These are phyloP conservation scores for Phytophthora quininea DNA, from an alignment of 352 stramenopile genomes.

Conservation along the genomic window DNA sequence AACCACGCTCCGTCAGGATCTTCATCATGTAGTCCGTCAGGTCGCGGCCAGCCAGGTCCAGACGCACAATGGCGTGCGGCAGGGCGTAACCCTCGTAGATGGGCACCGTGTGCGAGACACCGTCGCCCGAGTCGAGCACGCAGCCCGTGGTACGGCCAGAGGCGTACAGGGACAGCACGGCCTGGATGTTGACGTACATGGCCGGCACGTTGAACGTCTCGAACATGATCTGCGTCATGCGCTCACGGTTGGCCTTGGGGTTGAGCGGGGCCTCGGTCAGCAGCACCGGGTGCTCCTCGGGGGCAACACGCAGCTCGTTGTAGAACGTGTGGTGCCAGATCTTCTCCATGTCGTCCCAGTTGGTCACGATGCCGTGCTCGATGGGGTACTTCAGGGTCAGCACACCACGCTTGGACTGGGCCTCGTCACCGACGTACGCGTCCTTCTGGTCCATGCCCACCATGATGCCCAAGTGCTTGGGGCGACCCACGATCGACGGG, in stretches of 20 bases:
- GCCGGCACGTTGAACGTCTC: constrained; percentile 95
- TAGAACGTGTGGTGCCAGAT: constrained; percentile 99
- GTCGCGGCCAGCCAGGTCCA: constrained; percentile 94
- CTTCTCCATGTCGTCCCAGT: constrained; percentile 99
- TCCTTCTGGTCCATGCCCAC: constrained; percentile 97
- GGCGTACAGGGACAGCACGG: constrained; percentile 95
- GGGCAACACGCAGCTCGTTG: constrained; percentile 95
- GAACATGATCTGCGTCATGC: constrained; percentile 97
- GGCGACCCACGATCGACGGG: constrained; percentile 95
- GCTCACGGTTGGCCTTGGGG: constrained; percentile 92
- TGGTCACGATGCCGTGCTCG: constrained; percentile 99
- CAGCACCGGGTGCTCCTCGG: constrained; percentile 97
- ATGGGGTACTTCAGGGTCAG: constrained; percentile 97
- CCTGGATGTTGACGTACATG: constrained; percentile 95
- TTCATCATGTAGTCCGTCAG: constrained; percentile 98
- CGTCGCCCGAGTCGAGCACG: constrained; percentile 94
- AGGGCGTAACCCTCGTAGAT: constrained; percentile 98
- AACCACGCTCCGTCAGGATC: constrained; percentile 94
- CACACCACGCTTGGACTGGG: constrained; percentile 93
- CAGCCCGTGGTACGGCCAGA: constrained; percentile 95
- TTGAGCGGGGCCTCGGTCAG: constrained; percentile 95
- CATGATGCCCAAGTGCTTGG: constrained; percentile 97
- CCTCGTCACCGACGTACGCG: constrained; percentile 93
- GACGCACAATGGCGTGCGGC: constrained; percentile 93
- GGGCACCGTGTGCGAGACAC: constrained; percentile 93